phyloP scores from a whole-genome alignment of 192 early-diverging fungal species.

The Paraglomus brasilianum region DNA sequence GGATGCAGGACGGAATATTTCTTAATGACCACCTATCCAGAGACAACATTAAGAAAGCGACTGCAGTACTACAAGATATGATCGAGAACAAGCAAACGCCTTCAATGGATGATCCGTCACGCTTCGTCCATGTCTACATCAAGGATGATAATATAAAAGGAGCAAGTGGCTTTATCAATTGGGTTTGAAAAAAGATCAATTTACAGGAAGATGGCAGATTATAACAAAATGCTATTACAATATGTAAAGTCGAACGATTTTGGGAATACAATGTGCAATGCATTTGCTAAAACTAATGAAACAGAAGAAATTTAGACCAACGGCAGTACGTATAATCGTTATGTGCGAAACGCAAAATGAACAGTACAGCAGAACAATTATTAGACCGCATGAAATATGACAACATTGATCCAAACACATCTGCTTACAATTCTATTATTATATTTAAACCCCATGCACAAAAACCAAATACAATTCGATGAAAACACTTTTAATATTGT shows the following conservation, averaged over 20 bases:
- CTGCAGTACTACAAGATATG: too few relatives aligned
- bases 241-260: constrained; percentile 3
- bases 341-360: background rate
- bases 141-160: too few relatives aligned
- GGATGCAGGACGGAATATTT: too few relatives aligned
- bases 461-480: background rate
- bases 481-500: constrained; percentile 1
- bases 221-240: constrained; percentile 8
- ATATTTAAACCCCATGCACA: constrained; percentile 5
- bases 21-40: too few relatives aligned
- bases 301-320: constrained; percentile 10
- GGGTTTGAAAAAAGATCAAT: too few relatives aligned
- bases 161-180: too few relatives aligned
- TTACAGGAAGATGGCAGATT: background rate
- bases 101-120: too few relatives aligned
- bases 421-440: background rate
- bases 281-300: constrained; percentile 11
- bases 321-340: constrained; percentile 3
- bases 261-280: background rate
- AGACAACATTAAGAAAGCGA: too few relatives aligned
- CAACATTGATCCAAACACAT: background rate
- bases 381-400: background rate
- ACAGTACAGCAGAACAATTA: background rate
- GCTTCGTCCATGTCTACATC: too few relatives aligned
- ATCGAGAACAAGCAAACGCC: too few relatives aligned